Conservation (phyloP, 768 basidiomycete genomes). For the Nidularia pulvinata region DNA sequence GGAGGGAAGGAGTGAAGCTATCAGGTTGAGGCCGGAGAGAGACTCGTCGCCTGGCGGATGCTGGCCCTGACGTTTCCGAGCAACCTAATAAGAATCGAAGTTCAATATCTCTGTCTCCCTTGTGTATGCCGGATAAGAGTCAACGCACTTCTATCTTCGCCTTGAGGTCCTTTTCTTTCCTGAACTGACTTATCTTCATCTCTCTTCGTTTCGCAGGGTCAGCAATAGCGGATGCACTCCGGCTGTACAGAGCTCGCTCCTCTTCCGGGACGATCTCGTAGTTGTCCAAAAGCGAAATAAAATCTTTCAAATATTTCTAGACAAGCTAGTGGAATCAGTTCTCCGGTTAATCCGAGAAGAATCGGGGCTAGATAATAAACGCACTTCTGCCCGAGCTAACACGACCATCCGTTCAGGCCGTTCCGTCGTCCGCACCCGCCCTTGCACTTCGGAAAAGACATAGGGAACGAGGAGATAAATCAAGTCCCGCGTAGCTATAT, state of each 20-base stretch:
- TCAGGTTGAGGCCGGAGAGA: constrained; percentile 59
- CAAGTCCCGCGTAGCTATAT: constrained; percentile 77
- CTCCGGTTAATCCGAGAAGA: constrained; percentile 1
- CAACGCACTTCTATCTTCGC: constrained; percentile 62
- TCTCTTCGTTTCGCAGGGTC: constrained; percentile 80
- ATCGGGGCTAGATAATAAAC: constrained; percentile 11
- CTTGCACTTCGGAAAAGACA: constrained; percentile 62
- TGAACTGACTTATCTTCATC: constrained; percentile 89
- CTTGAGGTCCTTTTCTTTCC: constrained; percentile 81
- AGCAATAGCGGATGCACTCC: constrained; percentile 40
- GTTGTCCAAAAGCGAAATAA: constrained; percentile 49
- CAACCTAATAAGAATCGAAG: not conserved
- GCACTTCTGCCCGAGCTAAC: constrained; percentile 59
- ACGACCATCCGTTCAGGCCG: constrained; percentile 55
- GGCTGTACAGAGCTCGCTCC: constrained; percentile 56
- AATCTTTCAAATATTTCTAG: constrained; percentile 49
- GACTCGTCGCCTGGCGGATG: constrained; percentile 21
- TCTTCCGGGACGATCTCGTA: constrained; percentile 67
- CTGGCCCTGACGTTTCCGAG: constrained; percentile 55
- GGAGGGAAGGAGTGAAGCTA: constrained; percentile 58
- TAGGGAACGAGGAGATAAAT: constrained; percentile 77
- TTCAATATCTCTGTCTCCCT: not conserved
- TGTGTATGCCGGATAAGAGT: not conserved
- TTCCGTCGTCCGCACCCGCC: constrained; percentile 55
- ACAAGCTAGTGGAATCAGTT: constrained; percentile 16